Percentiles rank a stretch among this genome's conserved stretches.
Evolutionary conservation across 2,329 filamentous ascomycete species (phyloP).

Genomic region (Talaromyces rugulosus): DNA sequence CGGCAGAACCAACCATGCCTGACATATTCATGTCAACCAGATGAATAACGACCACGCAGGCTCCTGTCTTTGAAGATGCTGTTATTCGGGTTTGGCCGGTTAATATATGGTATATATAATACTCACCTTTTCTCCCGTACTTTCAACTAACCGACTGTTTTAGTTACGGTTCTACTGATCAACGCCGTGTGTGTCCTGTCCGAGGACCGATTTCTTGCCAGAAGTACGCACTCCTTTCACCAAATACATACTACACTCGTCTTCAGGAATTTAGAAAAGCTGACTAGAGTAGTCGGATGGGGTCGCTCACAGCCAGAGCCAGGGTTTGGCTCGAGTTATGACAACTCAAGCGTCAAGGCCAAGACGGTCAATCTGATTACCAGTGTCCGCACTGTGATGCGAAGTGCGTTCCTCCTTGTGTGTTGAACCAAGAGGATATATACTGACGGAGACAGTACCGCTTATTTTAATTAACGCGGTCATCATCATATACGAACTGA

Average conservation of each 20-base stretch:
- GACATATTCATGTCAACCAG: constrained; percentile 16
- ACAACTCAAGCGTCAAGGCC: constrained; percentile 75
- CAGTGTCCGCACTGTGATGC: constrained; percentile 85
- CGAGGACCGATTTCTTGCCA: constrained; percentile 87
- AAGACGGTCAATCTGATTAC: constrained; percentile 87
- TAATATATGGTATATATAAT: constrained; percentile 63
- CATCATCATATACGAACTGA: constrained; percentile 77
- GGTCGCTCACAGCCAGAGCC: constrained; percentile 61
- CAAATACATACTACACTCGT: background rate
- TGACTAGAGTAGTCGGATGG: constrained; percentile 65
- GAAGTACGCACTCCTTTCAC: constrained; percentile 49
- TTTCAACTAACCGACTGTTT: constrained; percentile 8
- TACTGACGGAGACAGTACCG: constrained; percentile 58
- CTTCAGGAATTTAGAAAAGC: background rate
- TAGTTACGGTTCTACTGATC: constrained; percentile 70
- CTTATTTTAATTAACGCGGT: constrained; percentile 77
- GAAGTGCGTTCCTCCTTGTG: constrained; percentile 59
- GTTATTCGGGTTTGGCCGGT: constrained; percentile 64
- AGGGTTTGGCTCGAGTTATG: constrained; percentile 67
- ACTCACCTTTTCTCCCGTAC: background rate
- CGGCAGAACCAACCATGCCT: background rate
- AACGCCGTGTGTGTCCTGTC: constrained; percentile 93
- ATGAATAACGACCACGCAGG: constrained; percentile 10
- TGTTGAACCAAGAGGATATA: background rate
- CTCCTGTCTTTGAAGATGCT: constrained; percentile 52